Percentiles rank a stretch among this genome's conserved stretches.
Conservation (phyloP, 176 grass and related monocot genomes). For the Ananas comosus region DNA sequence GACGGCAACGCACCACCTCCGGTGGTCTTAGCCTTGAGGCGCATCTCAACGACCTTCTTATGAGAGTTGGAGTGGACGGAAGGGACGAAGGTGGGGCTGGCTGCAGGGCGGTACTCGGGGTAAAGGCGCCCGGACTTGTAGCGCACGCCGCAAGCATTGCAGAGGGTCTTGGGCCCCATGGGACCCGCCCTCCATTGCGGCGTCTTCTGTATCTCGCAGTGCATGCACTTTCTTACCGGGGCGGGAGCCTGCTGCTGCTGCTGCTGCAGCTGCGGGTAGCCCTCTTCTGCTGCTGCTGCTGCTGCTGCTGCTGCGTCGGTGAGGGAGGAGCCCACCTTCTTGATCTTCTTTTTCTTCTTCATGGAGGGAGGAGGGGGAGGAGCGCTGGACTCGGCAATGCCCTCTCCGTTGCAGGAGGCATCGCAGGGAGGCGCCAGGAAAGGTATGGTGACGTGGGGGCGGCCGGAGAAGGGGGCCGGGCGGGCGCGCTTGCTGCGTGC, state of each 20-base stretch:
- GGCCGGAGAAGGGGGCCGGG: slow-evolving; percentile 35
- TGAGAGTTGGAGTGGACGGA: slow-evolving; percentile 89
- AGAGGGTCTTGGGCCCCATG: slow-evolving; percentile 89
- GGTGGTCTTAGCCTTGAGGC: slow-evolving; percentile 32
- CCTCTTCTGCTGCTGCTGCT: slow-evolving; percentile 42
- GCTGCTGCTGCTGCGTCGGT: slow-evolving; percentile 6
- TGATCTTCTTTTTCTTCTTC: slow-evolving; percentile 75
- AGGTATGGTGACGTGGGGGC: slow-evolving; percentile 17
- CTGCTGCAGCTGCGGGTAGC: slow-evolving; percentile 14
- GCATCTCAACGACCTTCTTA: slow-evolving; percentile 99
- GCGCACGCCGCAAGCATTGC: slow-evolving; percentile 94
- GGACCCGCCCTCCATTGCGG: slow-evolving; percentile 96
- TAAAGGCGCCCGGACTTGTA: slow-evolving; percentile 97
- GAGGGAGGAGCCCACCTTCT: slow-evolving; percentile 24
- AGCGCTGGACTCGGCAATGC: slow-evolving; percentile 26
- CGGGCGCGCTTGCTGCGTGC: slow-evolving; percentile 81
- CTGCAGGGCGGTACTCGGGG: slow-evolving; percentile 91
- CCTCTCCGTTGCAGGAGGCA: slow-evolving; percentile 16
- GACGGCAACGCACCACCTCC: background rate
- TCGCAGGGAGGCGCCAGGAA: slow-evolving; percentile 19
- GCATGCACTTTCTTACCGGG: slow-evolving; percentile 78
- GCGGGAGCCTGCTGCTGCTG: slow-evolving; percentile 20
- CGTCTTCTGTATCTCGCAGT: slow-evolving; percentile 97
- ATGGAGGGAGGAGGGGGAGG: slow-evolving; percentile 23
- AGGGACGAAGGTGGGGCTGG: slow-evolving; percentile 90